phyloP scores from a whole-genome alignment of 805 yeast genomes.

The Barnettozyma vustinii region DNA sequence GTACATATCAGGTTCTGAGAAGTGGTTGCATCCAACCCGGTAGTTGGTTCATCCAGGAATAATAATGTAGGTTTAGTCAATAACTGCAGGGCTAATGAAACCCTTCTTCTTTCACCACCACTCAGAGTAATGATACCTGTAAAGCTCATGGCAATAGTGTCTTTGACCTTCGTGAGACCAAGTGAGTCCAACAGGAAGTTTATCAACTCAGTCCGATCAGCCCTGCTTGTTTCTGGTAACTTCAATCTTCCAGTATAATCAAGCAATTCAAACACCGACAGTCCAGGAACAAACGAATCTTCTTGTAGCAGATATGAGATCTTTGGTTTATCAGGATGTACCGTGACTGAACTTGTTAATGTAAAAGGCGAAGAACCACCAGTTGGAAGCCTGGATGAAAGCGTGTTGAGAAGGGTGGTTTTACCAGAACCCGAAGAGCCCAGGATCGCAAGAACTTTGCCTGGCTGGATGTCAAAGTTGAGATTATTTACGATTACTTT shows the following conservation, averaged over 20 bases:
- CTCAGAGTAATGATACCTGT: constrained; percentile 49
- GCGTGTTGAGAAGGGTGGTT: constrained; percentile 67
- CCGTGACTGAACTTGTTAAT: constrained; percentile 38
- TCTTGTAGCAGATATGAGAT: constrained; percentile 69
- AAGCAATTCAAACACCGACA: constrained; percentile 69
- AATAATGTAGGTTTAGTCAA: constrained; percentile 70
- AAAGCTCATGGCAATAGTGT: constrained; percentile 41
- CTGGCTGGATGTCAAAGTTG: constrained; percentile 53
- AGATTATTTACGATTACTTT: constrained; percentile 43
- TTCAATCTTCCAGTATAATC: constrained; percentile 67
- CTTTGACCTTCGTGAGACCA: constrained; percentile 59
- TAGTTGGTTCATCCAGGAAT: constrained; percentile 84
- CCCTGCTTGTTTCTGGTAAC: constrained; percentile 41
- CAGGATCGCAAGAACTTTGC: constrained; percentile 69
- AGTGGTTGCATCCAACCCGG: constrained; percentile 78
- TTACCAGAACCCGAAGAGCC: constrained; percentile 91
- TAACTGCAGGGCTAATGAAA: constrained; percentile 73
- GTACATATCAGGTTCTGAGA: constrained; percentile 61
- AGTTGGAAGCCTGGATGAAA: constrained; percentile 44
- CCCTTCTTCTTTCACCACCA: constrained; percentile 80
- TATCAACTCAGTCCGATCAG: constrained; percentile 45
- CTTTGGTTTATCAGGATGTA: constrained; percentile 22
- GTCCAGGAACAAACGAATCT: constrained; percentile 63
- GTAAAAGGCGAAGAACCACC: constrained; percentile 27
- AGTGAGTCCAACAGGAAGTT: constrained; percentile 56